Evolutionary conservation across 148 eudicot species (phyloP), one percentile per base, ranked within the genome.

Genomic region (Euryodendron excelsum): DNA sequence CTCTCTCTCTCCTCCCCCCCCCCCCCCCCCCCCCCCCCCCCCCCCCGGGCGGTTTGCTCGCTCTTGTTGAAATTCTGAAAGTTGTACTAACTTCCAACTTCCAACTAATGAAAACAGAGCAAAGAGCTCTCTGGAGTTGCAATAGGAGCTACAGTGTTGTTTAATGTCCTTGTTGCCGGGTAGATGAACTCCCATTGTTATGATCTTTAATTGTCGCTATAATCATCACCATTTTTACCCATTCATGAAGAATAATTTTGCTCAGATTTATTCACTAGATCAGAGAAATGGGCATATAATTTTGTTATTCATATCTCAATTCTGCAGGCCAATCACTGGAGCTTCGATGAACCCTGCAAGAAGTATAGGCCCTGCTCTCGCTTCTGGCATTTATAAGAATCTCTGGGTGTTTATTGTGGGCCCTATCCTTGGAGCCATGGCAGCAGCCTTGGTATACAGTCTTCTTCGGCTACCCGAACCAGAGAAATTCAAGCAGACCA

Each of bases 261-360:
- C 10, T 53, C n/a, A n/a, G n/a, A n/a, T n/a, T n/a, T n/a, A n/a
- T n/a, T n/a, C n/a, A n/a, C n/a, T n/a, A n/a, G n/a, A n/a, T n/a
- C n/a, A n/a, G n/a, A n/a, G n/a, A n/a, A n/a, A n/a, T n/a, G n/a
- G n/a, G n/a, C n/a, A n/a, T n/a, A n/a, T n/a, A n/a, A n/a, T n/a
- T n/a, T n/a, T n/a, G n/a, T n/a, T n/a, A n/a, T n/a, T n/a, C n/a
- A n/a, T n/a, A n/a, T n/a, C 18, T 65, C 69, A 28, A 37, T 25
- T 60, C 53, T 73, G 72, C 85, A 87, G 90, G 78, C 81, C 84
- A 3, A 84, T 80, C 15, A 84, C 90, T 12, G 90, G 90, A 45
- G 87, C 87, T 73, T 78, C 87, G 21, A 84, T 87, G 87, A 87
- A 87, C 65, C 90, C 87, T 8, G 86, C 87, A 73, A 87, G 87